Base-by-base conservation (phyloP, 176 grass and related monocot genomes). In the Aegilops longissima region DNA sequence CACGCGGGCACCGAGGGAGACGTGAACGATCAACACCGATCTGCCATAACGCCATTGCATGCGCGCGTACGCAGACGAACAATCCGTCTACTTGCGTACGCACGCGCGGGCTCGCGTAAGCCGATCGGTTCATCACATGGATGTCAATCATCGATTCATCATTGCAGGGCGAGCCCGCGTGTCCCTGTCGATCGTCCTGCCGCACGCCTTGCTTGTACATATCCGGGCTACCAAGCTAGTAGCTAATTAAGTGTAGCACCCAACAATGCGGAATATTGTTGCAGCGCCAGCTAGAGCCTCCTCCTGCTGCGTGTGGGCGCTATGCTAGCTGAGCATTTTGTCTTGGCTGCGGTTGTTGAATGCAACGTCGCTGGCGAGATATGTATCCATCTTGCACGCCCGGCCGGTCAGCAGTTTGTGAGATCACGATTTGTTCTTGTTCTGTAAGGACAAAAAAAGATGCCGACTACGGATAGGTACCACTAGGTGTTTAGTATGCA, bases 1-100 rank as follows among this genome's bases (percentile, higher is more conserved):
- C 66, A 69, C 30, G 31, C 66, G 30, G 31, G 31, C 29, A 9
- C 12, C 12, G 75, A 86, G 47, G 68, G 84, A 54, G 84, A 86
- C 63, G n/a, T 42, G 47, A 59, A 30, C 75, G 6, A 21, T 56
- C 21, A 63, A 0, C 34, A 34, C 11, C 33, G 66, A 68, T 68
- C 66, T 16, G 18, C 12, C 38, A 54, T 54, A 2, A 18, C 7
- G 42, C 68, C 68, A 39, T 44, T 44, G 42, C 2, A 39, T 21
- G 71, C n/a, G 39, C 40, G 1, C 71, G 2, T 73, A 45, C 16
- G 16, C 51, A 6, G 51, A 54, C n/a, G n/a, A 35, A 20, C 67
- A 21, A 70, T 70, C 13, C 61, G n/a, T 24, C n/a, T 12, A 11
- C 21, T 7, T 11, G 8, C 59, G 18, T 21, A 59, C 18, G 56